Conservation (phyloP, 164 flowering plant species). For the Tinospora cordifolia region DNA sequence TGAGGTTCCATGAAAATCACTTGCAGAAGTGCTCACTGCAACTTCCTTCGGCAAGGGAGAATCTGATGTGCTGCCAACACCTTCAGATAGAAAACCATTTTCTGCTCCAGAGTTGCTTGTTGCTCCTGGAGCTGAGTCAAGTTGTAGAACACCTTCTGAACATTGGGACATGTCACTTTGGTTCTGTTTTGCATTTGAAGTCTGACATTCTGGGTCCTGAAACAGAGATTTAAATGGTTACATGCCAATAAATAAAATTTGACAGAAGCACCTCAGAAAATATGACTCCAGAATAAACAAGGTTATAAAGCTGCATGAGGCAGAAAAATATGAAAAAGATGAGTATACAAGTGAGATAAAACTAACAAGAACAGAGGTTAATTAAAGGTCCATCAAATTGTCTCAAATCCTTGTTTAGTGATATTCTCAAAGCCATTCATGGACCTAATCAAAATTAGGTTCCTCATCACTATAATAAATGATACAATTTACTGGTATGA, state of each 20-base stretch:
- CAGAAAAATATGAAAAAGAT: neutral
- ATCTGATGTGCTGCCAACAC: constrained; percentile 17
- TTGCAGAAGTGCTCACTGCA: constrained; percentile 10
- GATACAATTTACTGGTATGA: no score
- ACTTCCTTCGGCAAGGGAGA: constrained; percentile 24
- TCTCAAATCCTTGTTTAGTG: neutral
- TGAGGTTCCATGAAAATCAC: constrained; percentile 20
- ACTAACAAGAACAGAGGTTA: neutral
- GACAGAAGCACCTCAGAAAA: no score
- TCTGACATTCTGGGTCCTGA: constrained; percentile 31
- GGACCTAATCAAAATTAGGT: no score
- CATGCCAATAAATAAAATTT: no score
- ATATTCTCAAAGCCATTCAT: neutral
- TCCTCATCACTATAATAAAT: no score
- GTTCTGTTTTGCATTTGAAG: constrained; percentile 17
- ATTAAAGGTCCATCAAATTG: neutral
- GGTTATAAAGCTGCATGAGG: neutral
- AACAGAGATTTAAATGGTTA: constrained; percentile 8
- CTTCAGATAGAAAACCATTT: constrained; percentile 24
- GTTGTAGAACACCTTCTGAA: constrained; percentile 24
- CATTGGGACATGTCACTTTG: constrained; percentile 18
- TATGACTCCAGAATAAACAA: no score
- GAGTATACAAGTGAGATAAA: neutral
- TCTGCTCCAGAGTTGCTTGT: constrained; percentile 14
- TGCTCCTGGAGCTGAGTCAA: constrained; percentile 20